Evolutionary conservation across 2,329 filamentous ascomycete species (phyloP), one percentile per base, ranked within the genome.

Genomic region (Apiospora arundinis): DNA sequence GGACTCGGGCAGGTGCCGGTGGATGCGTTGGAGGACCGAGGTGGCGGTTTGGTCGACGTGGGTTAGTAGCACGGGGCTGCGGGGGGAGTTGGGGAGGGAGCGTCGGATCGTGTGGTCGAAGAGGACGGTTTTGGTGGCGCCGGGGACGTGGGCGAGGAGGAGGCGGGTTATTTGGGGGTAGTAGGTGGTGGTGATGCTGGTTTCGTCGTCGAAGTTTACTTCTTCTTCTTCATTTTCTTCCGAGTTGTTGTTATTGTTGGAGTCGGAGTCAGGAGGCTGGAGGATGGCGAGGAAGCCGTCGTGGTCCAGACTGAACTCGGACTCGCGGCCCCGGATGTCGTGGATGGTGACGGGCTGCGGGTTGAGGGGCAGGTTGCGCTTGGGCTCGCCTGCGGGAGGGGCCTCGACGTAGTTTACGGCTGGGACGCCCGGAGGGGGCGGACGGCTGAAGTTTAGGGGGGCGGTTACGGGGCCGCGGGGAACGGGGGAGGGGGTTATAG

Each of bases 101-200:
- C 92, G 89, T n/a, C 95, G 92, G 80, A 97, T 90, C 9, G 94
- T 97, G 84, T 97, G 93, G 85, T 97, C 94, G 82, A 97, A 97
- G 78, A 97, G 84, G 75, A 93, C 84, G 42, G 97, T 85, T 5
- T 87, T 86, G 71, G 88, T 86, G 37, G 89, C 87, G 69, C 92
- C 93, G 0, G 92, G 90, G 21, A 97, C 85, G 71, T 89, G 81
- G 18, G 89, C 83, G 2, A 95, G 83, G 0, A 98, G 84, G 37
- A 97, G 83, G 67, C 87, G 80, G 82, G 95, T 92, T 11, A 97
- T 89, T 79, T 97, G 94, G 0, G 94, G 92, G 83, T 98, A 98
- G 85, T 97, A 98, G 70, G 90, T 87, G 1, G 83, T 77, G 77
- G 88, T 83, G 81, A 98, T 93, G 72, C 88, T 89, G 14, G 86